Conservation (phyloP, 2,329 filamentous ascomycete genomes). For the Volutella citrinella region DNA sequence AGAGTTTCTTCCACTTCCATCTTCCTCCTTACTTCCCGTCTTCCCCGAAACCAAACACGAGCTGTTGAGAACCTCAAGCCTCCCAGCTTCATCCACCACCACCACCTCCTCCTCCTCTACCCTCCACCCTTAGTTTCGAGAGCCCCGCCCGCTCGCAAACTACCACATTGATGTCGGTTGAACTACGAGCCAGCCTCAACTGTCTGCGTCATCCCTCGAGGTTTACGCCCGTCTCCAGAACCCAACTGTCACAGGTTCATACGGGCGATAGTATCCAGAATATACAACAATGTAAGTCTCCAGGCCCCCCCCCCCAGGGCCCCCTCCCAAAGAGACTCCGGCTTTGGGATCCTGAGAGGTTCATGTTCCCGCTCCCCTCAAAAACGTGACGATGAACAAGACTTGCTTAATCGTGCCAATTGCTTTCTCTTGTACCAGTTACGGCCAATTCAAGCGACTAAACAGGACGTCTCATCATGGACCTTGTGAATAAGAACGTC, state of each 20-base stretch:
- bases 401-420: no score
- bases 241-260: conserved; percentile 51
- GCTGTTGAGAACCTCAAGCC: conserved; percentile 5
- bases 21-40: no score
- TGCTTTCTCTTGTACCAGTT: no score
- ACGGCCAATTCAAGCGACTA: conserved; percentile 20
- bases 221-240: conserved; percentile 57
- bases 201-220: conserved; percentile 55
- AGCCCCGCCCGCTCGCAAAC: conserved; percentile 30
- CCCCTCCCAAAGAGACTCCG: no score
- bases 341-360: no score
- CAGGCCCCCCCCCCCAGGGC: no score
- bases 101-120: conserved; percentile 8
- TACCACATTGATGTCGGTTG: conserved; percentile 58
- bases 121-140: conserved; percentile 15
- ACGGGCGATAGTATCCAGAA: conserved; percentile 56
- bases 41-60: no score
- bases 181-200: conserved; percentile 53
- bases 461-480: conserved; percentile 38
- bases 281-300: conserved; percentile 45
- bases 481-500: conserved; percentile 35
- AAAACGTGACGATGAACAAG: no score
- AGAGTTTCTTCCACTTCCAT: conserved; percentile 1
- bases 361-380: no score
- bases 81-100: conserved; percentile 1